A percentile compares a stretch with the other conserved stretches of the same genome.
Conservation (phyloP, 352 stramenopile species). For the Globisporangium middletonii region DNA sequence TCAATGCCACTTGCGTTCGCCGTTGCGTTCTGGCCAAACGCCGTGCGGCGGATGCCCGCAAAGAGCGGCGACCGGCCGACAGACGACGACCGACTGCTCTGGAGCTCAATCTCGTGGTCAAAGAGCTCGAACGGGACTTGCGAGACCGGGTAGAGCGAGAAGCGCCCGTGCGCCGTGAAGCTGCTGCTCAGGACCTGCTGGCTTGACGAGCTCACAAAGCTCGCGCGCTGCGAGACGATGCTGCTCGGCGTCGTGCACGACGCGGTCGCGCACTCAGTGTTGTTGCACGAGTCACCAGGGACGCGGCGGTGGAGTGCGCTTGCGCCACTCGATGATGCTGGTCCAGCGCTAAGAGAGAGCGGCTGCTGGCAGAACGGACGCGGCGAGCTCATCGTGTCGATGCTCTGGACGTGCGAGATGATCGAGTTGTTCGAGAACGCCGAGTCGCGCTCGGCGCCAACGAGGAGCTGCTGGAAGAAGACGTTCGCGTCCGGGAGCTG, state of each 20-base stretch:
- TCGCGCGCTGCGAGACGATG: slow-evolving; percentile 6
- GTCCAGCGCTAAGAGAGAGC: neutral
- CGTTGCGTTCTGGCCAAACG: slow-evolving; percentile 21
- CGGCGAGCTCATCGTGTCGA: slow-evolving; percentile 35
- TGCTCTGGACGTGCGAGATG: slow-evolving; percentile 38
- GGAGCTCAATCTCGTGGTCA: slow-evolving; percentile 66
- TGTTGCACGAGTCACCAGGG: slow-evolving; percentile 5
- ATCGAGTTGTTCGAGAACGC: slow-evolving; percentile 37
- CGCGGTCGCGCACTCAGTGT: slow-evolving; percentile 5
- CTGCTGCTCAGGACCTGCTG: slow-evolving; percentile 3
- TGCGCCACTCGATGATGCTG: too few relatives aligned
- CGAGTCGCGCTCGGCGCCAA: slow-evolving; percentile 49
- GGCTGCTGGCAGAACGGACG: slow-evolving; percentile 39
- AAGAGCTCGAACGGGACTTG: slow-evolving; percentile 76
- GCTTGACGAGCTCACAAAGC: slow-evolving; percentile 9
- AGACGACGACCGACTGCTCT: slow-evolving; percentile 35
- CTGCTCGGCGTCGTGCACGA: slow-evolving; percentile 1
- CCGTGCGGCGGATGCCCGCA: slow-evolving; percentile 38
- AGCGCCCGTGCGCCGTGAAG: slow-evolving; percentile 15
- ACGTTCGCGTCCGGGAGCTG: slow-evolving; percentile 24
- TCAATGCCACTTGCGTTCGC: slow-evolving; percentile 15
- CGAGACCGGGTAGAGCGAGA: slow-evolving; percentile 62
- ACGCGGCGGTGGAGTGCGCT: neutral
- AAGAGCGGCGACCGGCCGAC: slow-evolving; percentile 32
- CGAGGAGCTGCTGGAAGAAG: slow-evolving; percentile 36